A percentile compares a stretch with the other conserved stretches of the same genome.
phyloP scores from a whole-genome alignment of 176 grass and related monocot genomes.

The Tillandsia leiboldiana region DNA sequence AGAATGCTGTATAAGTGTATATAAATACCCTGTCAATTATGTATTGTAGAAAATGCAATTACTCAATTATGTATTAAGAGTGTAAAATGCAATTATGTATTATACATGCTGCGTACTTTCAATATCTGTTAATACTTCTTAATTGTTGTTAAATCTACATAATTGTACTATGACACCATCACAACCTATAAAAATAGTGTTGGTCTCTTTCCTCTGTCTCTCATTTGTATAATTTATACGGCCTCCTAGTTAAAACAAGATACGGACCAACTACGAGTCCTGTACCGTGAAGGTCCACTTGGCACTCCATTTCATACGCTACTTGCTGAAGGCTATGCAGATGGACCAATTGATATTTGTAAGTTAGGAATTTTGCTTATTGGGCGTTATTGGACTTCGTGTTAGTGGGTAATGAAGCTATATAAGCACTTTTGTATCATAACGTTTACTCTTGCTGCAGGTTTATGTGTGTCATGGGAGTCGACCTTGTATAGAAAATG shows the following conservation, averaged over 20 bases:
- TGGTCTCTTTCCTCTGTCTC: background rate
- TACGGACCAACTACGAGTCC: constrained; percentile 67
- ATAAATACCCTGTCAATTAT: too few relatives aligned
- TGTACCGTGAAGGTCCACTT: constrained; percentile 72
- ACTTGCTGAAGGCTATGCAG: constrained; percentile 69
- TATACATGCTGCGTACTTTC: too few relatives aligned
- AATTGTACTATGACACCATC: too few relatives aligned
- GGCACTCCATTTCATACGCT: constrained; percentile 87
- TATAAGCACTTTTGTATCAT: constrained; percentile 7
- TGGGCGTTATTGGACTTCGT: background rate
- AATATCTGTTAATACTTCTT: too few relatives aligned
- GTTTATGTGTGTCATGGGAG: constrained; percentile 91
- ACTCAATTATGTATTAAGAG: too few relatives aligned
- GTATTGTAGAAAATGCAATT: too few relatives aligned
- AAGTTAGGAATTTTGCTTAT: constrained; percentile 27
- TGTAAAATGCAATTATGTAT: too few relatives aligned
- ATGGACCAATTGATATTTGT: constrained; percentile 96
- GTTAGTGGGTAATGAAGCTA: background rate
- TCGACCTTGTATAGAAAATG: constrained; percentile 78
- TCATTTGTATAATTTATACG: background rate
- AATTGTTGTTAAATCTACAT: too few relatives aligned
- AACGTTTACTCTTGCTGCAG: constrained; percentile 31
- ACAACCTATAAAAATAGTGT: too few relatives aligned
- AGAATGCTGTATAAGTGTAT: too few relatives aligned
- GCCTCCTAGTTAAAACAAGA: constrained; percentile 65